Percentiles rank a stretch among this genome's conserved stretches.
phyloP scores from a whole-genome alignment of 1,139 yeast species.

The Candida sanyaensis region DNA sequence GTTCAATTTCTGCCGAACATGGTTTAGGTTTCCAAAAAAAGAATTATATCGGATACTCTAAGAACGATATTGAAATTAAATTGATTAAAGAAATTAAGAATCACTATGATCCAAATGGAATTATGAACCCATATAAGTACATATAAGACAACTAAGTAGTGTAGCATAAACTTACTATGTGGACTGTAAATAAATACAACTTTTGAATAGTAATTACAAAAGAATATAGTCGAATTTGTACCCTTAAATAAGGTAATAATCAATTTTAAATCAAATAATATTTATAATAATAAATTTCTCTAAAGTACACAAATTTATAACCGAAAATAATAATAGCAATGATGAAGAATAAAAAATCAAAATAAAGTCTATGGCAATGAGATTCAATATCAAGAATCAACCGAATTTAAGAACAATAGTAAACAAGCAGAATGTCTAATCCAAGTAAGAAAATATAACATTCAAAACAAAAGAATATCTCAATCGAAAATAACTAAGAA shows the following conservation, averaged over 20 bases:
- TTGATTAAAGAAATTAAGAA: constrained; percentile 75
- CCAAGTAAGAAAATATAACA: neutral
- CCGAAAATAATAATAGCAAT: neutral
- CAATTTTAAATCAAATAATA: neutral
- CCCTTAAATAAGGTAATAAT: neutral
- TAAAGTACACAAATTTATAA: neutral
- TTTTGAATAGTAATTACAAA: no score
- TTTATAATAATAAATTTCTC: neutral
- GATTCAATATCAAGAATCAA: neutral
- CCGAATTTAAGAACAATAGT: neutral
- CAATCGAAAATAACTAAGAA: neutral
- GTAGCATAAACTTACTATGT: neutral
- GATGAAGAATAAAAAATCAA: neutral
- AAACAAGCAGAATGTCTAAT: neutral
- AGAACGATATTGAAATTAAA: constrained; percentile 64
- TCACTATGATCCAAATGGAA: constrained; percentile 87
- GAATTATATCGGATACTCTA: constrained; percentile 81
- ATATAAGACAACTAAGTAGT: constrained; percentile 28
- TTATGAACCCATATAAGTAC: constrained; percentile 91
- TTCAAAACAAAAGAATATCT: neutral
- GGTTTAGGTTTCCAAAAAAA: constrained; percentile 97
- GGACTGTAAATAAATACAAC: neutral
- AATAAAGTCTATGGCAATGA: neutral
- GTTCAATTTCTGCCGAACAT: constrained; percentile 95
- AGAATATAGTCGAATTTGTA: no score